Conservation (phyloP, 352 stramenopile species). For the Pythium pectinolyticum region DNA sequence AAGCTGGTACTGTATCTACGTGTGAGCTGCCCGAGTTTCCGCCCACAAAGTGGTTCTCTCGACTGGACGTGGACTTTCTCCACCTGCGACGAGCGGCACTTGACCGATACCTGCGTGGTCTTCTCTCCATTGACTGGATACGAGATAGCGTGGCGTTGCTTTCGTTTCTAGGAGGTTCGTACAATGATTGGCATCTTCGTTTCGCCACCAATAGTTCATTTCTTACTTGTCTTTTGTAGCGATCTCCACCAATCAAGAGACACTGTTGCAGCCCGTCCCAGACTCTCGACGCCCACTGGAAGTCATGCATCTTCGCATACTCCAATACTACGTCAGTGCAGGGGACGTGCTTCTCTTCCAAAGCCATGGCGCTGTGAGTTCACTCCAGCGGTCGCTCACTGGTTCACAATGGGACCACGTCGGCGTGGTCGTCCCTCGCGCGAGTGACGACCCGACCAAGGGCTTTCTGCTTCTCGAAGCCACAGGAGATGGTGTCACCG, state of each 20-base stretch:
- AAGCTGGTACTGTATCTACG: background rate
- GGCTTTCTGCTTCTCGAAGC: conserved; percentile 55
- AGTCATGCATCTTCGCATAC: conserved; percentile 61
- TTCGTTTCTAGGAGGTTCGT: conserved; percentile 56
- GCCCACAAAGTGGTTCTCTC: conserved; percentile 39
- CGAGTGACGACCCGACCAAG: conserved; percentile 21
- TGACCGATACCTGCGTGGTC: conserved; percentile 44
- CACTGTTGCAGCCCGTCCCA: background rate
- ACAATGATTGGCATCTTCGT: background rate
- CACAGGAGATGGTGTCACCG: conserved; percentile 62
- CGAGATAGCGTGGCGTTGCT: conserved; percentile 45
- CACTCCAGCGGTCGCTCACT: conserved; percentile 48
- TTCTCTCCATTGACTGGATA: conserved; percentile 45
- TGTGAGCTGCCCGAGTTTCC: conserved; percentile 35
- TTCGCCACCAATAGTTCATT: background rate
- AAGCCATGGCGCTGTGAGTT: conserved; percentile 43
- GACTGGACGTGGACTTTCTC: conserved; percentile 43
- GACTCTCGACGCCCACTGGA: conserved; percentile 33
- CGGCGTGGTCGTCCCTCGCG: conserved; percentile 40
- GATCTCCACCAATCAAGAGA: conserved; percentile 11
- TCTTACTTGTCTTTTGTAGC: background rate
- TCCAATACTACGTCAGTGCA: conserved; percentile 48
- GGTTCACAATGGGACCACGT: conserved; percentile 71
- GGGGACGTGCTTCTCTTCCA: conserved; percentile 68
- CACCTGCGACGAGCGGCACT: conserved; percentile 36